These are phyloP conservation scores for Citrus sinensis DNA, from an alignment of 345 rosid species.

Conservation along the genomic window DVS_A1.0 CM039161.1:6414001-6414500, in stretches of 20 bases:
- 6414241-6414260: too few relatives aligned
- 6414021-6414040: background rate
- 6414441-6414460: too few relatives aligned
- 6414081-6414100: too few relatives aligned
- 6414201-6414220: background rate
- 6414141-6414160: constrained; percentile 11
- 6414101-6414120: too few relatives aligned
- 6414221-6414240: background rate
- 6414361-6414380: constrained; percentile 39
- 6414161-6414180: background rate
- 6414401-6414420: too few relatives aligned
- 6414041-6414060: constrained; percentile 22
- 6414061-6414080: constrained; percentile 17
- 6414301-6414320: constrained; percentile 27
- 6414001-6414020: background rate
- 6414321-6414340: constrained; percentile 37
- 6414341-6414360: constrained; percentile 31
- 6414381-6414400: constrained; percentile 38
- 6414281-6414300: constrained; percentile 17
- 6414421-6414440: too few relatives aligned
- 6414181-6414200: constrained; percentile 2
- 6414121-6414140: constrained; percentile 10
- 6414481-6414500: too few relatives aligned
- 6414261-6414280: constrained; percentile 15
- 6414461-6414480: too few relatives aligned